Percentiles rank a stretch among this genome's conserved stretches.
Conservation (phyloP, 345 rosid genomes). For the Populus euphratica region DNA sequence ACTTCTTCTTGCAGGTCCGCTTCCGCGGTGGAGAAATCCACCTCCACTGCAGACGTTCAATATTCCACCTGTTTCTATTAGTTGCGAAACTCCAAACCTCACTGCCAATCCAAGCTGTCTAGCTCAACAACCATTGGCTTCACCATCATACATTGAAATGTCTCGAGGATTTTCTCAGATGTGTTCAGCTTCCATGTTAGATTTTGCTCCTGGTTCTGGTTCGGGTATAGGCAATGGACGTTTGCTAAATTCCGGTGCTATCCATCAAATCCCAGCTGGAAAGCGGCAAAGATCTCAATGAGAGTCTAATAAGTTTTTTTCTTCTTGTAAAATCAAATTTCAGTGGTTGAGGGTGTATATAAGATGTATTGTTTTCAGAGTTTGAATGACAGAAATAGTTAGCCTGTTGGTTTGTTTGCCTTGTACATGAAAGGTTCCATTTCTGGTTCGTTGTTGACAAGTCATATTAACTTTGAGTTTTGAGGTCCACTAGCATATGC, state of each 20-base stretch:
- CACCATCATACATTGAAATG: slow-evolving; percentile 17
- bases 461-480: too few species aligned
- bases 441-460: background rate
- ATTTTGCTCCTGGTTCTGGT: slow-evolving; percentile 33
- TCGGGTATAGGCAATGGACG: slow-evolving; percentile 25
- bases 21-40: slow-evolving; percentile 95
- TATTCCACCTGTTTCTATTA: slow-evolving; percentile 51
- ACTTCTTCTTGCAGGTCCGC: slow-evolving; percentile 80
- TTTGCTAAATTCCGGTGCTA: slow-evolving; percentile 21
- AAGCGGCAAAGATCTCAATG: slow-evolving; percentile 67
- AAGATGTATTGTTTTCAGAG: slow-evolving; percentile 7
- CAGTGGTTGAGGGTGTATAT: slow-evolving; percentile 33
- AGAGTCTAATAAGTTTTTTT: background rate
- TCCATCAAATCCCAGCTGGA: slow-evolving; percentile 28
- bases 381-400: slow-evolving; percentile 22
- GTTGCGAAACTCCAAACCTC: slow-evolving; percentile 17
- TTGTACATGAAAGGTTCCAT: slow-evolving; percentile 1
- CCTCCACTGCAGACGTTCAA: slow-evolving; percentile 64
- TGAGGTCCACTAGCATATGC: too few species aligned
- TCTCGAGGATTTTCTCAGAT: slow-evolving; percentile 30
- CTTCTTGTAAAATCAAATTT: slow-evolving; percentile 17
- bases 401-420: background rate
- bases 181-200: slow-evolving; percentile 56
- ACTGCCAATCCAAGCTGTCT: slow-evolving; percentile 8
- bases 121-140: slow-evolving; percentile 15